These are phyloP conservation scores for Cystobasidium slooffiae DNA, from an alignment of 1,284 basidiomycete species.

Conservation along the genomic window DNA sequence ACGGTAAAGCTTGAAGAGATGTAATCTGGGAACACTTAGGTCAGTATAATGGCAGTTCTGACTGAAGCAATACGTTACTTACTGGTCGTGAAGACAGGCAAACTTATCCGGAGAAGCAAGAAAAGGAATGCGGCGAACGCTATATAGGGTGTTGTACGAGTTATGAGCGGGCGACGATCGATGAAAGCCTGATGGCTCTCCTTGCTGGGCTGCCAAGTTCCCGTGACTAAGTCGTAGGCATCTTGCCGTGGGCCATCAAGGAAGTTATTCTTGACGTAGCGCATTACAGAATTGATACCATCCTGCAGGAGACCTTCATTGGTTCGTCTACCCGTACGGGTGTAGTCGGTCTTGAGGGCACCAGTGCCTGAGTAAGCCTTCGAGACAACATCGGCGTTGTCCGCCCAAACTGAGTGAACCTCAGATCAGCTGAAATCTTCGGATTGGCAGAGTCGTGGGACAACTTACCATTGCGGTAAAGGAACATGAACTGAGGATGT, in stretches of 20 bases:
- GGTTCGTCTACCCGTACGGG: slow-evolving; percentile 84
- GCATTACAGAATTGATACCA: slow-evolving; percentile 79
- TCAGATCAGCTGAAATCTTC: slow-evolving; percentile 8
- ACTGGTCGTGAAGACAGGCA: slow-evolving; percentile 79
- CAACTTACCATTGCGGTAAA: slow-evolving; percentile 82
- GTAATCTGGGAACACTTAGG: slow-evolving; percentile 49
- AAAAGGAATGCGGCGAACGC: slow-evolving; percentile 81
- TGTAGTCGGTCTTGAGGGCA: slow-evolving; percentile 96
- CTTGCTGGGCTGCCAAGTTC: slow-evolving; percentile 77
- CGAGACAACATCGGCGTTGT: slow-evolving; percentile 91
- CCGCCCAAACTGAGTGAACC: slow-evolving; percentile 82
- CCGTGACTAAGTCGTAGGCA: slow-evolving; percentile 91
- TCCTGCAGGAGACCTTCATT: slow-evolving; percentile 80
- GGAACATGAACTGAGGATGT: slow-evolving; percentile 74
- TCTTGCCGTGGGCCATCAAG: slow-evolving; percentile 95
- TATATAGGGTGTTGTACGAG: slow-evolving; percentile 84
- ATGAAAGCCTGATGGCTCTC: slow-evolving; percentile 65
- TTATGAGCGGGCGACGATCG: slow-evolving; percentile 77
- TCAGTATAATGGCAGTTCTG: slow-evolving; percentile 49
- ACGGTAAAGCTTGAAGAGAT: slow-evolving; percentile 60
- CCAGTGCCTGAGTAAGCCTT: slow-evolving; percentile 93
- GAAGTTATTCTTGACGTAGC: slow-evolving; percentile 97
- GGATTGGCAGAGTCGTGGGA: background rate
- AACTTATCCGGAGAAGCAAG: slow-evolving; percentile 78
- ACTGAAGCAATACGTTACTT: slow-evolving; percentile 55